Evolutionary conservation across 208 protist genomes (phyloP).

Genomic region (Polymyxa betae): DNA sequence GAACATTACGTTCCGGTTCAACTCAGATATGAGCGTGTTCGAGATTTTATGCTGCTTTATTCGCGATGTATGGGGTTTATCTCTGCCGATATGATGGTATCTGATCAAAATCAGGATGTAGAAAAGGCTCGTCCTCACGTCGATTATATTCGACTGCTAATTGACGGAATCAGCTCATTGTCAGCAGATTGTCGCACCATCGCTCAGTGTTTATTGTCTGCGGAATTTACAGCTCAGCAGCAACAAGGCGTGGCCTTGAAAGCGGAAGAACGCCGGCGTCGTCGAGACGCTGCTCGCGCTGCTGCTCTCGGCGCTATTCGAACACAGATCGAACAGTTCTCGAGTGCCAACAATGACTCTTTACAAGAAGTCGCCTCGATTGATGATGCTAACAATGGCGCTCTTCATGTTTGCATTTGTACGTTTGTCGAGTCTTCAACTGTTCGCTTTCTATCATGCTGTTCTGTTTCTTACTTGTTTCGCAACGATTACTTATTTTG

Average conservation of each 20-base stretch:
- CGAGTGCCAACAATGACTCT: background rate
- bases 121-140: background rate
- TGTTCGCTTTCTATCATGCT: background rate
- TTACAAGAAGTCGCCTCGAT: background rate
- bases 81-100: background rate
- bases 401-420: conserved; percentile 32
- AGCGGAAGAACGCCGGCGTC: background rate
- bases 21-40: background rate
- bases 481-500: background rate
- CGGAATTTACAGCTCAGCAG: background rate
- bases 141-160: background rate
- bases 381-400: too few relatives aligned
- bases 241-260: background rate
- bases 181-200: background rate
- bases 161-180: background rate
- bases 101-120: too few relatives aligned
- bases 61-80: background rate
- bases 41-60: background rate
- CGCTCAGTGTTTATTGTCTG: background rate
- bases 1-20: background rate
- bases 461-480: too few relatives aligned
- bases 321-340: background rate
- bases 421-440: background rate
- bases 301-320: background rate
- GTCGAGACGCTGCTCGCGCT: conserved; percentile 15